Evolutionary conservation across 2,329 filamentous ascomycete genomes (phyloP).

Genomic region (Biscogniauxia mediterranea): DNA sequence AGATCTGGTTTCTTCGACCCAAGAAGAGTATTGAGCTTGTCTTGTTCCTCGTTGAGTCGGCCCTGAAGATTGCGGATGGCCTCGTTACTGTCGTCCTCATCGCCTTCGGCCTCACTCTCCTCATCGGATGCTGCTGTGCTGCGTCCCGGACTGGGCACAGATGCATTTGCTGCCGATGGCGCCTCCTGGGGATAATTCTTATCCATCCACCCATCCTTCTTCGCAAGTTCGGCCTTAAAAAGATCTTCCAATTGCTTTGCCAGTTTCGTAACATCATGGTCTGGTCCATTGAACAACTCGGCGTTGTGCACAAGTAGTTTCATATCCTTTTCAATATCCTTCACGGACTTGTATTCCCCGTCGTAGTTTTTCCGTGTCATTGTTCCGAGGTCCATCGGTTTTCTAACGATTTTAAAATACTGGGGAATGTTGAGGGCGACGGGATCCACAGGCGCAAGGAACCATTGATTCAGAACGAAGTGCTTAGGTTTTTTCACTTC

Average conservation of each 20-base stretch:
- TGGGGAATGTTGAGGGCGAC: slow-evolving; percentile 90
- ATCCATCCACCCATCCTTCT: slow-evolving; percentile 79
- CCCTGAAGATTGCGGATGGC: slow-evolving; percentile 53
- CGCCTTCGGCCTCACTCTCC: slow-evolving; percentile 63
- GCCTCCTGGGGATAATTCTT: slow-evolving; percentile 60
- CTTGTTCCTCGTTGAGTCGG: slow-evolving; percentile 55
- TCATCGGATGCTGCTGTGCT: slow-evolving; percentile 72
- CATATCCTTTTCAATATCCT: slow-evolving; percentile 84
- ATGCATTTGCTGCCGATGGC: slow-evolving; percentile 44
- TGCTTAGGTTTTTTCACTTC: slow-evolving; percentile 78
- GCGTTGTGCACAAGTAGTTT: slow-evolving; percentile 86
- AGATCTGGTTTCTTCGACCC: slow-evolving; percentile 50
- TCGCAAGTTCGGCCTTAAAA: slow-evolving; percentile 73
- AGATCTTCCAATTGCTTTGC: slow-evolving; percentile 72
- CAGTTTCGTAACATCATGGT: slow-evolving; percentile 69
- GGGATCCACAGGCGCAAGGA: slow-evolving; percentile 83
- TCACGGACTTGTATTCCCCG: slow-evolving; percentile 76
- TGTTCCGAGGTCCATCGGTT: slow-evolving; percentile 92
- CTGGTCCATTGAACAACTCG: slow-evolving; percentile 78
- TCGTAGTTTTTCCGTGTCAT: slow-evolving; percentile 72
- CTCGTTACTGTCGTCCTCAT: slow-evolving; percentile 42
- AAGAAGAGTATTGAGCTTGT: slow-evolving; percentile 55
- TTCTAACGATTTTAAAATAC: slow-evolving; percentile 92
- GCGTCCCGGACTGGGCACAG: slow-evolving; percentile 62
- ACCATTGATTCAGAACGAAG: slow-evolving; percentile 65